phyloP scores from a whole-genome alignment of 1,139 yeast species.

The Nakaseomyces uthaithaninus region DNA sequence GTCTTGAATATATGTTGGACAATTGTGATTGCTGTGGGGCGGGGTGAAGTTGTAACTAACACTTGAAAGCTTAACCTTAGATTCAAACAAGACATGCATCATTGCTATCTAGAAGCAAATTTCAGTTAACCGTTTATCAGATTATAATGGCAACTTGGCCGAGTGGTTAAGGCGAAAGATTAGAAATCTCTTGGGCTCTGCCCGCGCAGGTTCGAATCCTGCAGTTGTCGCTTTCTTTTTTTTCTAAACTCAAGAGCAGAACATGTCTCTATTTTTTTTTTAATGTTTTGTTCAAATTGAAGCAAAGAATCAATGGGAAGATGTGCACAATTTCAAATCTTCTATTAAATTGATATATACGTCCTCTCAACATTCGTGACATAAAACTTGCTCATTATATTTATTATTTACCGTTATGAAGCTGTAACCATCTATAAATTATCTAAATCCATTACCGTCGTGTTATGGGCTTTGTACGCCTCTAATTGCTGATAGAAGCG shows the following conservation, averaged over 20 bases:
- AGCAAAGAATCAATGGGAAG: no score
- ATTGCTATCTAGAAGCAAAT: neutral
- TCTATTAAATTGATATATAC: no score
- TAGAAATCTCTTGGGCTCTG: constrained; percentile 45
- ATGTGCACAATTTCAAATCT: no score
- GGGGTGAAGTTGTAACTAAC: neutral
- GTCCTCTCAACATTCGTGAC: no score
- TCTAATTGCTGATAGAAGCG: constrained; percentile 2
- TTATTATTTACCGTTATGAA: neutral
- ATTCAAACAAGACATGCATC: no score
- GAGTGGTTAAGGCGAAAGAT: constrained; percentile 50
- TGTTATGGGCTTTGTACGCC: neutral
- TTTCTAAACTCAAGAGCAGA: neutral
- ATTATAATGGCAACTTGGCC: constrained; percentile 39
- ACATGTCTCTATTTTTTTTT: neutral
- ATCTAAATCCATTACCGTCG: neutral
- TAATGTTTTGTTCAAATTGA: constrained; percentile 6
- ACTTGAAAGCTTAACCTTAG: no score
- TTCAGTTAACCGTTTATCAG: neutral
- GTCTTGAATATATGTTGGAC: no score
- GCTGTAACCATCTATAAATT: neutral
- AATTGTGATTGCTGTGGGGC: no score
- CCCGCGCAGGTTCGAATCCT: constrained; percentile 37
- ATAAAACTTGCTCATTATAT: neutral
- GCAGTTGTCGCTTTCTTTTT: constrained; percentile 32